Conservation (phyloP, 78 protist species). For the Dictyostelium firmibasis region DNA sequence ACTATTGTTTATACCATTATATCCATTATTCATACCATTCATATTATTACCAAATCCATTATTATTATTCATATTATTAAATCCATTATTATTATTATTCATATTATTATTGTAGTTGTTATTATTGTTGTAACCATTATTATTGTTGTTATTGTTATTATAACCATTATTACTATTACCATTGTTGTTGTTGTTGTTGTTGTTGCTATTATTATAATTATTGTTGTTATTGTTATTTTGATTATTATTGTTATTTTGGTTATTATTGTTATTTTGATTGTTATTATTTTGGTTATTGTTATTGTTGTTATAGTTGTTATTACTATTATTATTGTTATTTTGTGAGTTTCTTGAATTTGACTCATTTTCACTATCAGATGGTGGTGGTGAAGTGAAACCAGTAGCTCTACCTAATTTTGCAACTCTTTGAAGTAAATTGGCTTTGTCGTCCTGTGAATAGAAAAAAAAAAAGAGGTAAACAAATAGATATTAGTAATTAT, state of each 20-base stretch:
- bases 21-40: conserved; percentile 14
- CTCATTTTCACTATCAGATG: conserved; percentile 59
- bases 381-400: conserved; percentile 65
- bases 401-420: conserved; percentile 71
- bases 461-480: neutral
- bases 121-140: neutral
- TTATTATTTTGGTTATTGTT: neutral
- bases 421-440: conserved; percentile 53
- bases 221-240: neutral
- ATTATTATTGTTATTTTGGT: neutral
- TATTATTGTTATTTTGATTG: neutral
- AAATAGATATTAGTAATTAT: too few species aligned
- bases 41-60: too few species aligned
- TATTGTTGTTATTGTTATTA: neutral
- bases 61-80: neutral
- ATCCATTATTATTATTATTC: neutral
- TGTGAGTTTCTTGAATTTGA: conserved; percentile 4
- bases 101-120: neutral
- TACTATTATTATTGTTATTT: neutral
- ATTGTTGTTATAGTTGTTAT: neutral
- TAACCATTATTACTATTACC: neutral
- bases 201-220: neutral
- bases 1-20: neutral
- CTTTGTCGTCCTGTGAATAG: neutral
- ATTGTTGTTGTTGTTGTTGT: neutral